A percentile compares a stretch with the other conserved stretches of the same genome.
Conservation (phyloP, 2,329 filamentous ascomycete species). For the Aspergillus novoparasiticus region DNA sequence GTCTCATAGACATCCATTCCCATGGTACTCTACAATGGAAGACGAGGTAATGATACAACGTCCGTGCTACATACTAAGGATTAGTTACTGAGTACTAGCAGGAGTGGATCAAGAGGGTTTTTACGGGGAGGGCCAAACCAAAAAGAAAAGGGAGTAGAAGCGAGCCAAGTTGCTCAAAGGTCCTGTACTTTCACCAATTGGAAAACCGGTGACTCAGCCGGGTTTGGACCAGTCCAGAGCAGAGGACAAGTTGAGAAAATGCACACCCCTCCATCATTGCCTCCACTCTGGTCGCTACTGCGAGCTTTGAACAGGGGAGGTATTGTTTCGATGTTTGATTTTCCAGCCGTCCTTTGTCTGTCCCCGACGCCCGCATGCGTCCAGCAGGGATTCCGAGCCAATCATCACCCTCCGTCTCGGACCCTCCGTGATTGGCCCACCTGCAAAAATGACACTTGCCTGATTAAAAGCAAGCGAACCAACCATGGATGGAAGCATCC, state of each 20-base stretch:
- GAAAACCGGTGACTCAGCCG: conserved; percentile 7
- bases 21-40: conserved; percentile 1
- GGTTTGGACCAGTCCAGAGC: conserved; percentile 14
- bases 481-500: not conserved
- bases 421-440: conserved; percentile 4
- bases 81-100: not conserved
- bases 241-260: not conserved
- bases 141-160: not conserved
- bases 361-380: conserved; percentile 28
- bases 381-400: conserved; percentile 13
- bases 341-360: conserved; percentile 38
- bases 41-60: conserved; percentile 2
- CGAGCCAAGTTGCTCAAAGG: not conserved
- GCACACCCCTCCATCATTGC: not conserved
- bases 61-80: conserved; percentile 2
- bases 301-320: conserved; percentile 4
- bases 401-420: not conserved
- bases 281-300: not conserved
- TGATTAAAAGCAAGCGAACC: conserved; percentile 9
- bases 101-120: not conserved
- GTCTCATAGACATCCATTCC: not conserved
- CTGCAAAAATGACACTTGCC: conserved; percentile 12
- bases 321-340: conserved; percentile 20
- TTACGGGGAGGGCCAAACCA: no score
- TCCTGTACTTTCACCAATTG: not conserved